Conservation (phyloP, 208 protist species). For the Strigomonas galati region DNA sequence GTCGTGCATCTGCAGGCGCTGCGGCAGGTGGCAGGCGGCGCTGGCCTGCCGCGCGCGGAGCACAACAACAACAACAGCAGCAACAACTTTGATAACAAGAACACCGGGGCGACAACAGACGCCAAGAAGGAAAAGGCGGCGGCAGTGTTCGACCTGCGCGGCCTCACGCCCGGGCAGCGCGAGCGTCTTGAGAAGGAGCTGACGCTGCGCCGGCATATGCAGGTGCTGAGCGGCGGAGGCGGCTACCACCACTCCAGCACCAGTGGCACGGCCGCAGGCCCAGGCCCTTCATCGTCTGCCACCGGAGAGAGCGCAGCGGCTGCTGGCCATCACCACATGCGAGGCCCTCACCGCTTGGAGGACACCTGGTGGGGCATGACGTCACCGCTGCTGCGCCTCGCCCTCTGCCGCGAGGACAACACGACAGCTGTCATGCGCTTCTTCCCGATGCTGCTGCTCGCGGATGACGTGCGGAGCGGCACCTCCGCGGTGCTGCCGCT, state of each 20-base stretch:
- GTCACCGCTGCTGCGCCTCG: constrained; percentile 34
- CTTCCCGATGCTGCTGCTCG: constrained; percentile 31
- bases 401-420: constrained; percentile 26
- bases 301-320: background rate
- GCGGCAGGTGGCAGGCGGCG: constrained; percentile 7
- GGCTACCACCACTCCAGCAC: no score
- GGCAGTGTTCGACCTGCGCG: background rate
- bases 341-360: constrained; percentile 4
- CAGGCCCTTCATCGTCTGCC: background rate
- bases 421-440: constrained; percentile 17
- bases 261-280: background rate
- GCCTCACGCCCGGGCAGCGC: background rate
- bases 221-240: background rate
- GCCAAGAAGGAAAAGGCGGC: background rate
- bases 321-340: no score
- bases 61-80: background rate
- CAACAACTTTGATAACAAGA: background rate
- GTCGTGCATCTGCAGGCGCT: constrained; percentile 47
- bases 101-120: background rate
- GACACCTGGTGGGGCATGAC: constrained; percentile 28
- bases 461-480: background rate
- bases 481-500: background rate
- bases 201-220: background rate
- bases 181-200: constrained; percentile 10
- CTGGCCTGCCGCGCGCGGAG: background rate